Percentiles rank a stretch among this genome's conserved stretches.
These are phyloP conservation scores for Gentiana straminea DNA, from an alignment of 257 asterid genomes.

Conservation along the genomic window DNA sequence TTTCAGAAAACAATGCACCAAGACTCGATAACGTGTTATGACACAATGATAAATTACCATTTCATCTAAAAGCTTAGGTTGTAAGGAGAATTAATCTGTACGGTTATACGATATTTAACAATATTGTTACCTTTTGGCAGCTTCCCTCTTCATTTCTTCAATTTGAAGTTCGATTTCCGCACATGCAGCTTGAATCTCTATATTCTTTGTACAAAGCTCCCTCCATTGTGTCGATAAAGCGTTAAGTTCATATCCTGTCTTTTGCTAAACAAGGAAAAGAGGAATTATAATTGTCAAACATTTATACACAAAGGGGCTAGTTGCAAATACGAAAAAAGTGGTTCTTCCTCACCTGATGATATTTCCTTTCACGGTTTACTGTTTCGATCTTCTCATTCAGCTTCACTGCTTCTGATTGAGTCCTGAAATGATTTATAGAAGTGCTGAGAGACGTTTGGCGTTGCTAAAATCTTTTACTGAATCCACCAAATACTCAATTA, in stretches of 20 bases:
- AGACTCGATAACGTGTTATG: too few relatives aligned
- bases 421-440: constrained; percentile 28
- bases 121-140: constrained; percentile 41
- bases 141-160: constrained; percentile 53
- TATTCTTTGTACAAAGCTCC: constrained; percentile 83
- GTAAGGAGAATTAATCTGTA: too few relatives aligned
- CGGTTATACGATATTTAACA: too few relatives aligned
- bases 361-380: constrained; percentile 92
- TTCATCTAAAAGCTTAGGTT: too few relatives aligned
- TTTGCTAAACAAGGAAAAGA: constrained; percentile 54
- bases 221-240: constrained; percentile 89
- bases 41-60: too few relatives aligned
- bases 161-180: constrained; percentile 46
- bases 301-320: neutral
- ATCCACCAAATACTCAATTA: too few relatives aligned
- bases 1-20: too few relatives aligned
- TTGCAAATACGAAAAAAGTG: neutral
- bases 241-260: constrained; percentile 83
- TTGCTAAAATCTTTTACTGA: too few relatives aligned
- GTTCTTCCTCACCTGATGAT: constrained; percentile 67
- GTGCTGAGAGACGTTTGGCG: constrained; percentile 4
- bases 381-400: constrained; percentile 65
- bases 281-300: neutral
- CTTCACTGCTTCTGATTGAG: constrained; percentile 66
- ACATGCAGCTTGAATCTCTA: constrained; percentile 82